Evolutionary conservation across 2,329 filamentous ascomycete species (phyloP), one percentile per base, ranked within the genome.

Genomic region (Epichloe brachyelytri): DNA sequence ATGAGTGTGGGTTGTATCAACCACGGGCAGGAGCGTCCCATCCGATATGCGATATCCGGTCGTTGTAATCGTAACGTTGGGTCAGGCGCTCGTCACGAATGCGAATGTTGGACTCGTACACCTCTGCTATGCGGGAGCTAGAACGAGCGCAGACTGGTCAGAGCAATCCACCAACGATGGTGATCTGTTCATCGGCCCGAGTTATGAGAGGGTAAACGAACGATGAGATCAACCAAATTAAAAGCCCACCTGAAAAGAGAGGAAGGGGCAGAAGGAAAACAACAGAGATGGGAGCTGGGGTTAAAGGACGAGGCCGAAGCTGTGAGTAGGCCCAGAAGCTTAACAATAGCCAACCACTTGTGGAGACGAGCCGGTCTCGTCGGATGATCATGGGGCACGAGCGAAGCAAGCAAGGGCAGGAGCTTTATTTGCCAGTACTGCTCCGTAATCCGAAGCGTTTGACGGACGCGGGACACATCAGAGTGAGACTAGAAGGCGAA

Each of bases 311-410:
- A 30, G 22, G 22, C 11, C 12, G 43, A 44, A 17, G 44, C 30
- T 34, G 44, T 26, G 39, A 36, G 44, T 10, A 33, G 48, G 26
- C 19, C 36, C 36, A 37, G 22, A 36, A 43, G 45, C 39, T 48
- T 44, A 20, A 48, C 39, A 51, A 51, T 44, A 39, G 50, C 46
- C 40, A 44, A 43, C 26, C 19, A 44, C 46, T 39, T 44, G 50
- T 51, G 45, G 50, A 43, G 50, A 51, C 39, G 39, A 38, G 45
- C 48, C 50, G 50, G 50, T 48, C 48, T 47, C 46, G 50, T 51
- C 50, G 50, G 50, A 48, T 51, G 50, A 39, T 33, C 50, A 41
- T 34, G 50, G 48, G 40, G 46, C 45, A 51, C 33, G 45, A 43
- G 39, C 39, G 40, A 51, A 30, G 15, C 38, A 48, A 38, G 46